Conservation (phyloP, 2,329 filamentous ascomycete genomes). For the Aspergillus japonicus region DNA sequence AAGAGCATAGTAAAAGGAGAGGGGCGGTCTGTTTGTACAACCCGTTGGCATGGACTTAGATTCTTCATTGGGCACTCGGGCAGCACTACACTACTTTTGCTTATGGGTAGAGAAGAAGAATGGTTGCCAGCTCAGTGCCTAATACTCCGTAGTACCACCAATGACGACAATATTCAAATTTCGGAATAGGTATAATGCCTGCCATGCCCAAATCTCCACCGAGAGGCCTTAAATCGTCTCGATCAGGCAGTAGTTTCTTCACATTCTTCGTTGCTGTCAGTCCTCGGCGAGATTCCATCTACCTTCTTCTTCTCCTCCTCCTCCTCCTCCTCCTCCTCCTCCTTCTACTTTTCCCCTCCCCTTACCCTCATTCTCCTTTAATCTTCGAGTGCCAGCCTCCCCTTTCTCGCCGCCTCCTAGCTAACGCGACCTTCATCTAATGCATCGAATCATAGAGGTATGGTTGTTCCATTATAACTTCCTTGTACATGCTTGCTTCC, state of each 20-base stretch:
- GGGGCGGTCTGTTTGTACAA: not conserved
- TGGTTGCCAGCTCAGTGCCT: conserved; percentile 10
- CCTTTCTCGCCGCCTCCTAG: not conserved
- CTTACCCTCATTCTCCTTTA: not conserved
- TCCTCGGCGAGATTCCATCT: conserved; percentile 3
- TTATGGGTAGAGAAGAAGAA: not conserved
- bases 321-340: not conserved
- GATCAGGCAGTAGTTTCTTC: conserved; percentile 13
- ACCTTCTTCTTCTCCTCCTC: not conserved
- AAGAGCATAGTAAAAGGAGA: not conserved
- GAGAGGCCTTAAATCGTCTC: conserved; percentile 13
- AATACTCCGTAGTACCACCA: conserved; percentile 6
- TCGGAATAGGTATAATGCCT: conserved; percentile 1
- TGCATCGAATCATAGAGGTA: not conserved
- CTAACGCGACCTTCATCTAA: not conserved
- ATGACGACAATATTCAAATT: conserved; percentile 1
- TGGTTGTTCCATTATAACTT: not conserved
- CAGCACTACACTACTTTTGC: conserved; percentile 16
- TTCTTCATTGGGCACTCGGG: conserved; percentile 25
- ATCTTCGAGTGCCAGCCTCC: not conserved
- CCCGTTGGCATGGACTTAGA: not conserved
- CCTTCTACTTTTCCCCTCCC: not conserved
- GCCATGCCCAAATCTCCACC: conserved; percentile 18
- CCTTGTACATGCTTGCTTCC: not conserved
- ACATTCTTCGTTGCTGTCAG: not conserved